phyloP scores from a whole-genome alignment of 1,284 basidiomycete species.

The Rhizopogon hawkerae region DNA sequence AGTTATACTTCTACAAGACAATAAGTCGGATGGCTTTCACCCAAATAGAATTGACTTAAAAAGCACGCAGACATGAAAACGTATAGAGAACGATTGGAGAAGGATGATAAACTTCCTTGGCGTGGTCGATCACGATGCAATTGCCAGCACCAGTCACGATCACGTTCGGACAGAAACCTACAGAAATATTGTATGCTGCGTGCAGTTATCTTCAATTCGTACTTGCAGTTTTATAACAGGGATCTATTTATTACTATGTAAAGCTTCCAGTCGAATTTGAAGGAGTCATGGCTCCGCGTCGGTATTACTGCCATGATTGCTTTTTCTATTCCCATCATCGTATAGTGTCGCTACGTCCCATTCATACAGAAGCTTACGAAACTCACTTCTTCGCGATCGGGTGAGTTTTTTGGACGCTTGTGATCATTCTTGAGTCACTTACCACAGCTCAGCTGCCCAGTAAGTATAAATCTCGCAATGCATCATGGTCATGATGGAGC shows the following conservation, averaged over 20 bases:
- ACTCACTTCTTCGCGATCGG: constrained; percentile 28
- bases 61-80: no score
- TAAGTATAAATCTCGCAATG: neutral
- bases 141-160: no score
- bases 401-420: constrained; percentile 24
- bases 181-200: no score
- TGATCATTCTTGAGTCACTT: constrained; percentile 9
- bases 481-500: constrained; percentile 10
- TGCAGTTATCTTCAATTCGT: neutral
- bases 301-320: constrained; percentile 34
- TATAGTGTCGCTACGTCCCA: constrained; percentile 32
- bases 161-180: no score
- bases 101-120: no score
- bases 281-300: constrained; percentile 28
- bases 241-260: no score
- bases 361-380: constrained; percentile 29
- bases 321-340: constrained; percentile 30
- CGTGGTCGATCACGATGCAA: no score
- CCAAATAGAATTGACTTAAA: no score
- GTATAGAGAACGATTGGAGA: no score
- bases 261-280: constrained; percentile 7
- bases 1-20: no score
- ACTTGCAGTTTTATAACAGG: neutral
- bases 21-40: no score
- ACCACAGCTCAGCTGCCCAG: constrained; percentile 29